phyloP scores from a whole-genome alignment of 2,329 filamentous ascomycete genomes.

The Hymenotorrendiella dingleyae region DNA sequence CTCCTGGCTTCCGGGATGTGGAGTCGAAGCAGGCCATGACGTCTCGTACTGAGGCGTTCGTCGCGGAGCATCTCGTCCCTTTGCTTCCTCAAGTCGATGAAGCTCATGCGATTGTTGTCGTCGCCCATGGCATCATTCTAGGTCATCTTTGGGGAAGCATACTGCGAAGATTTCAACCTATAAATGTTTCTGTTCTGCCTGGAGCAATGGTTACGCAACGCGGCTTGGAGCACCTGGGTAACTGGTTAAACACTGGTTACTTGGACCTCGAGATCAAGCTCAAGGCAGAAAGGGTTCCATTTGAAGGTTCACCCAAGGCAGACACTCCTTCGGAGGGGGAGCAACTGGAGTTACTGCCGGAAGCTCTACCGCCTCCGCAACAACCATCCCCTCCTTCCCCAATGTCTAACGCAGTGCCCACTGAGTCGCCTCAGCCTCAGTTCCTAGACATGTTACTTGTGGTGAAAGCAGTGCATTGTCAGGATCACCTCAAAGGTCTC shows the following conservation, averaged over 20 bases:
- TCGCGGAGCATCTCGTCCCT: constrained; percentile 58
- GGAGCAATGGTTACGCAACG: constrained; percentile 34
- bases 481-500: constrained; percentile 65
- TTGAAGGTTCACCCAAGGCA: too few species aligned
- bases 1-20: constrained; percentile 44
- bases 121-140: constrained; percentile 80
- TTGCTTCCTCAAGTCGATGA: constrained; percentile 33
- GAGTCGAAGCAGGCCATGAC: constrained; percentile 67
- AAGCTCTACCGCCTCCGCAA: background rate
- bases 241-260: constrained; percentile 63
- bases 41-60: constrained; percentile 56
- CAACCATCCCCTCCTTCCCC: background rate
- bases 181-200: constrained; percentile 32
- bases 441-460: constrained; percentile 39
- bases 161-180: constrained; percentile 43
- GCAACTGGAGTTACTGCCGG: background rate
- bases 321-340: background rate
- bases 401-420: background rate
- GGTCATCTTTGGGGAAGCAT: constrained; percentile 61
- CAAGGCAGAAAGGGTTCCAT: background rate
- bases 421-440: constrained; percentile 1
- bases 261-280: constrained; percentile 25
- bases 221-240: constrained; percentile 45
- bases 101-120: constrained; percentile 52
- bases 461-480: constrained; percentile 61